Conservation (phyloP, 169 alveolate species). For the Sarcocystis neurona region DNA sequence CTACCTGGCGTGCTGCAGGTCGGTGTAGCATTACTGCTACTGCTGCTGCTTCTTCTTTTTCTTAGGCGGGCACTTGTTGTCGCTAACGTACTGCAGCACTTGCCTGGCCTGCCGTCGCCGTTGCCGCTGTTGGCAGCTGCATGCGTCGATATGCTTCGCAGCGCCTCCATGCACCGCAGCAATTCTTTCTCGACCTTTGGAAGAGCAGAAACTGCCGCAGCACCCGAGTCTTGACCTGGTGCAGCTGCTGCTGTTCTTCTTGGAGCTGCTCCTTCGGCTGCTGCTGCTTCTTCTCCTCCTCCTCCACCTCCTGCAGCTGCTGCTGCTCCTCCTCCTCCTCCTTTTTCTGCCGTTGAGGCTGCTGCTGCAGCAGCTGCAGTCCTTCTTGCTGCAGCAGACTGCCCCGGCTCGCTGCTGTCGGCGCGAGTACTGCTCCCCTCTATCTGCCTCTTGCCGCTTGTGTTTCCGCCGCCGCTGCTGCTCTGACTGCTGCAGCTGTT, state of each 20-base stretch:
- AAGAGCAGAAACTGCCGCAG: too few relatives aligned
- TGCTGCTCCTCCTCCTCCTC: background rate
- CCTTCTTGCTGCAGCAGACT: constrained; percentile 23
- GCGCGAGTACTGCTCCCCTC: background rate
- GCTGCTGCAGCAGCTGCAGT: background rate
- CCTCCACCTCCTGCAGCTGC: background rate
- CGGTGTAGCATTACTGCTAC: too few relatives aligned
- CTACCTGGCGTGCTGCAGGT: too few relatives aligned
- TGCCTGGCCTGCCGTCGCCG: too few relatives aligned
- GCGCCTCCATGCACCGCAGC: too few relatives aligned
- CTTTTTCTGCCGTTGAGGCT: background rate
- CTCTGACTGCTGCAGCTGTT: background rate
- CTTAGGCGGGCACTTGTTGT: too few relatives aligned
- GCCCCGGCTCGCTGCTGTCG: background rate
- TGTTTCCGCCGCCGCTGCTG: constrained; percentile 5
- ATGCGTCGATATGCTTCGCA: too few relatives aligned
- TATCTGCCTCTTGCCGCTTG: background rate
- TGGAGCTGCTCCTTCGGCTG: background rate
- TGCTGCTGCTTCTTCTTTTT: too few relatives aligned
- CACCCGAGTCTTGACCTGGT: too few relatives aligned
- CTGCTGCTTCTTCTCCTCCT: background rate
- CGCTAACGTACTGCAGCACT: too few relatives aligned
- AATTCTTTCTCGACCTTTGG: too few relatives aligned
- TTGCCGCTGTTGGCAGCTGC: too few relatives aligned
- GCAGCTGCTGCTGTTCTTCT: constrained; percentile 23